Evolutionary conservation across 2,329 filamentous ascomycete genomes (phyloP).

Genomic region (Trichoderma atroviride): DNA sequence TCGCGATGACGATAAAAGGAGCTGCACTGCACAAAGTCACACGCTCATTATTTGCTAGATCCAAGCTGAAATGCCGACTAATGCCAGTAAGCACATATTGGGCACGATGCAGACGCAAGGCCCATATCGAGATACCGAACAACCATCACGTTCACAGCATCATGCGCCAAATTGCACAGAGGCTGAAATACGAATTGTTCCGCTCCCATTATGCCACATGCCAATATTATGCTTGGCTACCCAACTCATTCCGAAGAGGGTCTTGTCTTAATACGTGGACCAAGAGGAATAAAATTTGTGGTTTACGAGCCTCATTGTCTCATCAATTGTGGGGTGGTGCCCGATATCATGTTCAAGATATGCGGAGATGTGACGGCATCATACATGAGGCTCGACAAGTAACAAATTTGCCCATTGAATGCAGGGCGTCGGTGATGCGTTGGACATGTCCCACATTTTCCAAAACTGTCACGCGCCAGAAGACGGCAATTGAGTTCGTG

Average conservation of each 20-base stretch:
- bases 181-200: not conserved
- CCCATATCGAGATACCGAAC: not conserved
- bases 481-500: not conserved
- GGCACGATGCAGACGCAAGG: not conserved
- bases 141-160: not conserved
- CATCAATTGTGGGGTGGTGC: not conserved
- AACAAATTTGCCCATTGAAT: not conserved
- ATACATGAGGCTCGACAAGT: not conserved
- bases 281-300: not conserved
- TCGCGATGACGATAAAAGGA: not conserved
- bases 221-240: not conserved
- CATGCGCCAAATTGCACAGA: not conserved
- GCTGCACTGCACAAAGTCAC: not conserved
- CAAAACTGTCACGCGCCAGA: not conserved
- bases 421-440: not conserved
- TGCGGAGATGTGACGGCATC: not conserved
- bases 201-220: not conserved
- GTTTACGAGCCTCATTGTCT: not conserved
- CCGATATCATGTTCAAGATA: not conserved
- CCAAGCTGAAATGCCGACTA: not conserved
- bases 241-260: not conserved
- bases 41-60: not conserved
- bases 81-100: not conserved
- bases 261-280: not conserved
- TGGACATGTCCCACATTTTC: not conserved